Evolutionary conservation across 2,329 filamentous ascomycete species (phyloP).

Genomic region (Pseudogymnoascus sp.): DNA sequence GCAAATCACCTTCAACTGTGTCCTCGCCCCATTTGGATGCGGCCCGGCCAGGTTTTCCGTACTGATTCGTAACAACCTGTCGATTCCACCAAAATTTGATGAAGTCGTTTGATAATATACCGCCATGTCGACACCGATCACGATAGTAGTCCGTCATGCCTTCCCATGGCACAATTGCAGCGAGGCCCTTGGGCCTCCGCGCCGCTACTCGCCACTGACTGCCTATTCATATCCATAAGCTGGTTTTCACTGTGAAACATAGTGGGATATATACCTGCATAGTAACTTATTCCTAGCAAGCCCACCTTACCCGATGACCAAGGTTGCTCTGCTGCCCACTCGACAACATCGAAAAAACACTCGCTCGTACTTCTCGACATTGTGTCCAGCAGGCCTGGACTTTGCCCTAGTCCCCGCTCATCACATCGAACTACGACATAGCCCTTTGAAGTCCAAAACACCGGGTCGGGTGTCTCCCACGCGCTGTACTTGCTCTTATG

Average conservation of each 20-base stretch:
- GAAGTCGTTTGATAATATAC: conserved; percentile 51
- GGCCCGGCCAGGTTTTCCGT: conserved; percentile 47
- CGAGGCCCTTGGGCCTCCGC: conserved; percentile 42
- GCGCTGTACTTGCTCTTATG: conserved; percentile 36
- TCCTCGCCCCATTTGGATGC: conserved; percentile 29
- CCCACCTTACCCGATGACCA: conserved; percentile 47
- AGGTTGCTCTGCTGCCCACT: conserved; percentile 43
- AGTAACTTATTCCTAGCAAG: conserved; percentile 45
- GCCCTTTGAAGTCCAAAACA: conserved; percentile 36
- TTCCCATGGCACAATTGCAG: conserved; percentile 48
- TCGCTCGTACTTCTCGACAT: conserved; percentile 47
- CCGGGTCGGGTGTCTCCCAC: conserved; percentile 39
- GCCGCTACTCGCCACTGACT: conserved; percentile 50
- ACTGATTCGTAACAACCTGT: conserved; percentile 62
- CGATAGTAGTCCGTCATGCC: conserved; percentile 50
- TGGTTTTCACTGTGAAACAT: background rate
- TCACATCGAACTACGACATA: conserved; percentile 40
- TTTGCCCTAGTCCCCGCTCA: conserved; percentile 45
- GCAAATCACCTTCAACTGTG: conserved; percentile 52
- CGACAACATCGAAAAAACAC: conserved; percentile 44
- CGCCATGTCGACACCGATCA: conserved; percentile 54
- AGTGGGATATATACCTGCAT: conserved; percentile 31
- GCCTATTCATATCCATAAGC: conserved; percentile 10
- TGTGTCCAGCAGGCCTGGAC: conserved; percentile 44
- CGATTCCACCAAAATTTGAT: conserved; percentile 62